Conservation (phyloP, 768 basidiomycete species). For the Leccinum broughii region DNA sequence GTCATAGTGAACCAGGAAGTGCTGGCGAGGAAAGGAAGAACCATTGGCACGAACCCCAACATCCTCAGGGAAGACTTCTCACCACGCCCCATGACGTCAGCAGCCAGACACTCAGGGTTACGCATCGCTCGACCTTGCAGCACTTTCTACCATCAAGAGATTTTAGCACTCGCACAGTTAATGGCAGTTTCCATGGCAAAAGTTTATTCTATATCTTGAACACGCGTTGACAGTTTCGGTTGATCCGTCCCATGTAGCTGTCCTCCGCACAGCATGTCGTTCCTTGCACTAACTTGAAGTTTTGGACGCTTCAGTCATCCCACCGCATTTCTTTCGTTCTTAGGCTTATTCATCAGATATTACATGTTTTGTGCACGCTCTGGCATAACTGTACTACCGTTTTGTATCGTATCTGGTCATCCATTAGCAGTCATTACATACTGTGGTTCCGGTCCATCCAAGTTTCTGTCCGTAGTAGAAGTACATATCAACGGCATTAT, state of each 20-base stretch:
- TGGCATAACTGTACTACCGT: conserved; percentile 8
- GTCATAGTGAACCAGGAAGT: no score
- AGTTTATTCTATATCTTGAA: conserved; percentile 10
- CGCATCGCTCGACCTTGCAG: conserved; percentile 7
- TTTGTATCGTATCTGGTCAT: conserved; percentile 18
- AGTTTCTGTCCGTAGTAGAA: neutral
- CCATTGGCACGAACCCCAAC: no score
- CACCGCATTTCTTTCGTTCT: neutral
- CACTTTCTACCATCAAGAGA: conserved; percentile 31
- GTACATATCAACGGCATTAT: neutral
- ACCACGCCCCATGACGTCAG: no score
- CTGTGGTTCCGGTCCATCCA: conserved; percentile 1
- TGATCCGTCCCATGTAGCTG: neutral
- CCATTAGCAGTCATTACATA: neutral
- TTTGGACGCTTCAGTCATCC: conserved; percentile 3
- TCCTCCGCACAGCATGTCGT: conserved; percentile 2
- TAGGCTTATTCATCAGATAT: neutral
- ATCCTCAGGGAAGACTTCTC: no score
- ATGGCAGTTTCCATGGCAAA: conserved; percentile 4
- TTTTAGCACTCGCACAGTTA: conserved; percentile 9
- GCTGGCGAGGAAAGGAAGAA: no score
- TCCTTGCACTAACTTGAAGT: conserved; percentile 5
- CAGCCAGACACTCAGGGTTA: no score
- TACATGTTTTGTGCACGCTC: neutral
- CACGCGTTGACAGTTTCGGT: neutral